These are phyloP conservation scores for Gossypium davidsonii DNA, from an alignment of 441 rosid species.

Conservation along the genomic window DNA sequence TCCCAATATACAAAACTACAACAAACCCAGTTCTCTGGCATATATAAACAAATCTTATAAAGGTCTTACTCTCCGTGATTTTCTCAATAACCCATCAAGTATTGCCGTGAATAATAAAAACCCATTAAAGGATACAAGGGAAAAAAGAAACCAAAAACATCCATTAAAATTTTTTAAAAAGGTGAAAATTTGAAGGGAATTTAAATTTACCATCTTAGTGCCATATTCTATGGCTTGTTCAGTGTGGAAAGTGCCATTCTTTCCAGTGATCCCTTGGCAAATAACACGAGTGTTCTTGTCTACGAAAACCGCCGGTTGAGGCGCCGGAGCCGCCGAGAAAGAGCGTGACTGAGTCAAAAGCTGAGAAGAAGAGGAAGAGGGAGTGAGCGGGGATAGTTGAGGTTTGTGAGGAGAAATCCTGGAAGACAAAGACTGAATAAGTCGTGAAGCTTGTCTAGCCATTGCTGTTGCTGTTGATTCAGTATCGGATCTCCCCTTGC, in stretches of 20 bases:
- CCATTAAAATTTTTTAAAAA: neutral
- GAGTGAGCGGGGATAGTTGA: slow-evolving; percentile 9
- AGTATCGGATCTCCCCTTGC: neutral
- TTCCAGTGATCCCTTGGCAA: slow-evolving; percentile 95
- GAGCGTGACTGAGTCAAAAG: slow-evolving; percentile 15
- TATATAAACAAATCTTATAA: neutral
- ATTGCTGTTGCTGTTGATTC: neutral
- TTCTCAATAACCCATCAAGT: slow-evolving; percentile 2
- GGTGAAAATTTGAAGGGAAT: neutral
- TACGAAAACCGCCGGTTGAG: slow-evolving; percentile 77
- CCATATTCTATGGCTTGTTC: slow-evolving; percentile 98
- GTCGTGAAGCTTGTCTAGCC: slow-evolving; percentile 16
- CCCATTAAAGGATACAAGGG: neutral
- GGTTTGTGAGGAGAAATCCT: slow-evolving; percentile 13
- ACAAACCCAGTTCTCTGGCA: neutral
- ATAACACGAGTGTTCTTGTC: slow-evolving; percentile 84
- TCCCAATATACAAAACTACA: neutral
- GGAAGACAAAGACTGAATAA: slow-evolving; percentile 10
- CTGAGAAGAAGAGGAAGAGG: neutral
- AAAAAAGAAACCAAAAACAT: neutral
- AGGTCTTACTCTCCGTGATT: neutral
- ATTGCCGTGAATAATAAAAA: neutral
- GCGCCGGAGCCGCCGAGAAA: slow-evolving; percentile 40
- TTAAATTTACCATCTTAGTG: slow-evolving; percentile 72
- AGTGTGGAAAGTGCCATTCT: slow-evolving; percentile 93